A percentile compares a stretch with the other conserved stretches of the same genome.
phyloP scores from a whole-genome alignment of 192 early-diverging fungal genomes.

The Phycomyces nitens region DNA sequence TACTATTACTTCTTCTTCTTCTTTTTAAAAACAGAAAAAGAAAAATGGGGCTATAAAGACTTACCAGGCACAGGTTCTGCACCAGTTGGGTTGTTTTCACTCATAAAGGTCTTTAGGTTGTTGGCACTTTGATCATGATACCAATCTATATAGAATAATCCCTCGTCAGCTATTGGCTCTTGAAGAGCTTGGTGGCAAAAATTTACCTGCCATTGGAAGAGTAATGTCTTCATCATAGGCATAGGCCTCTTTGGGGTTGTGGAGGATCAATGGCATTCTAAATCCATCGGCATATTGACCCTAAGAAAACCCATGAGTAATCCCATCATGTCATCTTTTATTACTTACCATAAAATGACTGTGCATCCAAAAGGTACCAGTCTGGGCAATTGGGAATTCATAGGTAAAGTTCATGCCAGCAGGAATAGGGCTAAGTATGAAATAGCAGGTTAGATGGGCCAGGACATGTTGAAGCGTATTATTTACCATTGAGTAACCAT shows the following conservation, averaged over 20 bases:
- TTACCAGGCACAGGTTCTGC: slow-evolving; percentile 67
- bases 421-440: slow-evolving; percentile 63
- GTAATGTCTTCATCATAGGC: slow-evolving; percentile 68
- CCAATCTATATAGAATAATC: slow-evolving; percentile 49
- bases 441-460: too few species aligned
- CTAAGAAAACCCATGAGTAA: slow-evolving; percentile 9
- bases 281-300: slow-evolving; percentile 81
- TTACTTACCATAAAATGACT: slow-evolving; percentile 50
- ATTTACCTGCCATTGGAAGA: slow-evolving; percentile 58
- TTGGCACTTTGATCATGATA: slow-evolving; percentile 61
- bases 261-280: slow-evolving; percentile 66
- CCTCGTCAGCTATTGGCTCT: too few species aligned
- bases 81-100: slow-evolving; percentile 64
- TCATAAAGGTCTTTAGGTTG: slow-evolving; percentile 56
- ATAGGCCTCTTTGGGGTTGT: slow-evolving; percentile 57
- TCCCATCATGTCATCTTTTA: not conserved
- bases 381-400: slow-evolving; percentile 59
- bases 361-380: slow-evolving; percentile 87
- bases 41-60: too few species aligned
- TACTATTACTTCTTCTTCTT: too few species aligned
- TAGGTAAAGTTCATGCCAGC: slow-evolving; percentile 66
- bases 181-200: too few species aligned
- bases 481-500: slow-evolving; percentile 72
- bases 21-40: too few species aligned
- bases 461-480: too few species aligned